Conservation (phyloP, 768 basidiomycete genomes). For the Infundibulicybe gibba region DNA sequence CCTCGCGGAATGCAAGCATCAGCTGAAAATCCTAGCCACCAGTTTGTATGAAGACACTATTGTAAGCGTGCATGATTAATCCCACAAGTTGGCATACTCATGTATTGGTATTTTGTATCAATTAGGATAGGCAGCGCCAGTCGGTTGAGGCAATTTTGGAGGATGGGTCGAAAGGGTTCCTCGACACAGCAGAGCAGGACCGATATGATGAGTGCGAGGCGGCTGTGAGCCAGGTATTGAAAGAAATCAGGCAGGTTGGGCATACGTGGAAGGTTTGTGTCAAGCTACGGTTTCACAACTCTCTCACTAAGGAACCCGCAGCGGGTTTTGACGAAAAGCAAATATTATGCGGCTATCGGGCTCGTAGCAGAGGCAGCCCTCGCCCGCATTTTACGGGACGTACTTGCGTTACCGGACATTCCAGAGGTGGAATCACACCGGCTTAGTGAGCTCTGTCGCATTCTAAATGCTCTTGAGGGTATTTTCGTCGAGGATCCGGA, state of each 20-base stretch:
- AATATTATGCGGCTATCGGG: slow-evolving; percentile 72
- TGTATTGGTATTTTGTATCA: neutral
- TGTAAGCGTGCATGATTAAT: slow-evolving; percentile 36
- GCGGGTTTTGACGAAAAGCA: slow-evolving; percentile 66
- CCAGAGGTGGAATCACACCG: slow-evolving; percentile 83
- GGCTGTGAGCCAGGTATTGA: slow-evolving; percentile 58
- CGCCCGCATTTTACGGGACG: slow-evolving; percentile 62
- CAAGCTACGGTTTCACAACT: slow-evolving; percentile 1
- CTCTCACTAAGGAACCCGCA: slow-evolving; percentile 21
- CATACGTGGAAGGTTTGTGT: slow-evolving; percentile 68
- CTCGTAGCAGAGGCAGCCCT: slow-evolving; percentile 66
- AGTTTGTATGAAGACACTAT: slow-evolving; percentile 71
- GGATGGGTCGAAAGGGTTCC: slow-evolving; percentile 61
- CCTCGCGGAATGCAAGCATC: slow-evolving; percentile 45
- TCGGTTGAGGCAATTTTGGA: slow-evolving; percentile 41
- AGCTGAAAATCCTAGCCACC: slow-evolving; percentile 54
- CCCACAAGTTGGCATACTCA: neutral
- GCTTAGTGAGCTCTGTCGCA: slow-evolving; percentile 77
- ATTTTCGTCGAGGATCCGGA: slow-evolving; percentile 68
- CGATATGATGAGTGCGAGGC: slow-evolving; percentile 76
- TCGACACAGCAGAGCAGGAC: slow-evolving; percentile 64
- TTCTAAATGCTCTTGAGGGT: slow-evolving; percentile 76
- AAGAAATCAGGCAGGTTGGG: slow-evolving; percentile 58
- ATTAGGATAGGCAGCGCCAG: slow-evolving; percentile 47
- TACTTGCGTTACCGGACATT: slow-evolving; percentile 80